Evolutionary conservation across 768 basidiomycete species (phyloP).

Genomic region (Leccinum variicolor): DNA sequence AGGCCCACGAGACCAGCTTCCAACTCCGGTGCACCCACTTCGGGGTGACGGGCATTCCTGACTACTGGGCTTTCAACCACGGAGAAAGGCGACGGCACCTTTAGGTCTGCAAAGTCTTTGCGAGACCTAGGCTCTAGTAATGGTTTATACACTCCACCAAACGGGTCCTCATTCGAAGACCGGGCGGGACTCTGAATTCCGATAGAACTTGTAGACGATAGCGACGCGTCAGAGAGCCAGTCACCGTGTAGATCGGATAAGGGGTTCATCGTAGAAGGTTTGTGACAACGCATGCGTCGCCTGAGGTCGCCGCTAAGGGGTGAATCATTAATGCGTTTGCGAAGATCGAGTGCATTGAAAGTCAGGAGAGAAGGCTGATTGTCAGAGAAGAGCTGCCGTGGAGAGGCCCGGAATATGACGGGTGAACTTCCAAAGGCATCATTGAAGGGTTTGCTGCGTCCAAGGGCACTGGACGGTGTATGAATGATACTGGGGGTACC

Average conservation of each 20-base stretch:
- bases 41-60: constrained; percentile 25
- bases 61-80: constrained; percentile 52
- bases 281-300: constrained; percentile 30
- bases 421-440: constrained; percentile 33
- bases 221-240: constrained; percentile 31
- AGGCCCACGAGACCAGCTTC: constrained; percentile 37
- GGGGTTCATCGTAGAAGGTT: constrained; percentile 27
- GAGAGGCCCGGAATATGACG: constrained; percentile 40
- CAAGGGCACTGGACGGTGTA: constrained; percentile 26
- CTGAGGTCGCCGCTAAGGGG: constrained; percentile 37
- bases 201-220: constrained; percentile 23
- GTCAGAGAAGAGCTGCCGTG: constrained; percentile 39
- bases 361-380: constrained; percentile 32
- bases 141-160: constrained; percentile 28
- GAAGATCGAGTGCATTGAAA: constrained; percentile 30
- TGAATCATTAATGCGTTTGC: constrained; percentile 43
- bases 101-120: constrained; percentile 8
- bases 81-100: constrained; percentile 22
- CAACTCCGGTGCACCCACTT: constrained; percentile 25
- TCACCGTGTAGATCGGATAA: constrained; percentile 22
- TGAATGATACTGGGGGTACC: constrained; percentile 27
- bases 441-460: constrained; percentile 25
- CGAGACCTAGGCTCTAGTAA: constrained; percentile 15
- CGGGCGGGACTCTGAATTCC: constrained; percentile 23
- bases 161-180: constrained; percentile 42